Conservation (phyloP, 495 filamentous ascomycete genomes). For the Lophiostoma macrostomum region DNA sequence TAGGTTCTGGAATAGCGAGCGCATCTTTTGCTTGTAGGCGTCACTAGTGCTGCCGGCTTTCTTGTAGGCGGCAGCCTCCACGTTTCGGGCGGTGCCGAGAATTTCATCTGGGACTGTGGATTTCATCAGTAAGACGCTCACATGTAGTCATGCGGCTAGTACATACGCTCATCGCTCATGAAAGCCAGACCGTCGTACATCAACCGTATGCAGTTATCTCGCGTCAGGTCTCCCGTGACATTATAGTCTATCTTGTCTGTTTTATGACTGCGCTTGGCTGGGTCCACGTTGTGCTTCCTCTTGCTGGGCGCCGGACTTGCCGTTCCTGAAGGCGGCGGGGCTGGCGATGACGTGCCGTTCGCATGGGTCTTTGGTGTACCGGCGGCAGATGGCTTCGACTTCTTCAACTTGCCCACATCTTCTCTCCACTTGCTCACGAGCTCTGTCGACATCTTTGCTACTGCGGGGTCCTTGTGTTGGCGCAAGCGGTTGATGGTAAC, state of each 20-base stretch:
- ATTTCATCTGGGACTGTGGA: conserved; percentile 51
- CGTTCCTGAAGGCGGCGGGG: conserved; percentile 42
- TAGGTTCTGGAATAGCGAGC: conserved; percentile 87
- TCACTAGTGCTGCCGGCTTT: conserved; percentile 56
- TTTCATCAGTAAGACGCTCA: background rate
- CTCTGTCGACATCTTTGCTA: conserved; percentile 68
- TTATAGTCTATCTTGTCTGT: conserved; percentile 70
- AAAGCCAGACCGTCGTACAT: conserved; percentile 80
- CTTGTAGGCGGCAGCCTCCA: conserved; percentile 70
- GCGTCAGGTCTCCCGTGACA: conserved; percentile 64
- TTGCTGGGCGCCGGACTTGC: conserved; percentile 44
- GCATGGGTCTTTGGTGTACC: conserved; percentile 45
- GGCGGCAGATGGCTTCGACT: conserved; percentile 38
- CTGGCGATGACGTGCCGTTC: conserved; percentile 37
- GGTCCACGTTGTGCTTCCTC: conserved; percentile 61
- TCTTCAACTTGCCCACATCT: conserved; percentile 54
- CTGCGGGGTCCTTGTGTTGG: conserved; percentile 68
- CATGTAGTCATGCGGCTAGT: conserved; percentile 18
- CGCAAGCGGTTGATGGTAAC: conserved; percentile 83
- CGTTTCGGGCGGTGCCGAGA: conserved; percentile 62
- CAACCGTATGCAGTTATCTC: conserved; percentile 82
- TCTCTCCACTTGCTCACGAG: conserved; percentile 86
- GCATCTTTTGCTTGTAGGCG: conserved; percentile 79
- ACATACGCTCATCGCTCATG: conserved; percentile 54
- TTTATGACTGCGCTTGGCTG: conserved; percentile 73